A percentile compares a stretch with the other conserved stretches of the same genome.
Conservation (phyloP, 2,329 filamentous ascomycete genomes). For the Cladosporium sp. region DNA sequence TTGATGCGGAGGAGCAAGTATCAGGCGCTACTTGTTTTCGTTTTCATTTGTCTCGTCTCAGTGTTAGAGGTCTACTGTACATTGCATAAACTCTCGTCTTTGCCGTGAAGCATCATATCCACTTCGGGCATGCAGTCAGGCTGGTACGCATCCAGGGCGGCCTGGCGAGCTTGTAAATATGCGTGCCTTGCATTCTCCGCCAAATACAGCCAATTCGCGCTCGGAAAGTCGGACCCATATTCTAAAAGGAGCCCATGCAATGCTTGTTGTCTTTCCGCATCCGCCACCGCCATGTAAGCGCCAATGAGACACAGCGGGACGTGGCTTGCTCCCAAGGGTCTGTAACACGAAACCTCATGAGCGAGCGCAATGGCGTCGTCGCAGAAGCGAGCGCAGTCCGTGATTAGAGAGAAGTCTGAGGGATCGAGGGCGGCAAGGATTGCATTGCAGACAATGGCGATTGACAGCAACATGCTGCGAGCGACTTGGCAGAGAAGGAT, state of each 20-base stretch:
- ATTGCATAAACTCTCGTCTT: too few relatives aligned
- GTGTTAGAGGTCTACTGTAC: too few relatives aligned
- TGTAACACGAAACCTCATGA: neutral
- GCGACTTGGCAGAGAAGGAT: conserved; percentile 2
- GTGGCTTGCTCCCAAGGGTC: conserved; percentile 8
- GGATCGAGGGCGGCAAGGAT: conserved; percentile 1
- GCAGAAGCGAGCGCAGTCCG: neutral
- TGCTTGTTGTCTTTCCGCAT: neutral
- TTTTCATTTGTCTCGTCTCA: too few relatives aligned
- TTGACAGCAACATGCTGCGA: conserved; percentile 5
- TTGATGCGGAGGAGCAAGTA: too few relatives aligned
- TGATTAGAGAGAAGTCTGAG: neutral
- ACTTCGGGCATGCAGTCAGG: too few relatives aligned
- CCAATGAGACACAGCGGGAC: conserved; percentile 8
- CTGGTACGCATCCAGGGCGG: too few relatives aligned
- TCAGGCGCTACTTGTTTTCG: too few relatives aligned
- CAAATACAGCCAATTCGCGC: neutral
- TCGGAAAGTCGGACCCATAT: conserved; percentile 3
- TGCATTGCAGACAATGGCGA: conserved; percentile 5
- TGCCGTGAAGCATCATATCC: too few relatives aligned
- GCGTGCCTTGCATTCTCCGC: too few relatives aligned
- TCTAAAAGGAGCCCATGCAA: neutral
- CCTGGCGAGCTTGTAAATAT: too few relatives aligned
- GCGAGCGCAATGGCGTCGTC: neutral
- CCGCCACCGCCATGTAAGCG: neutral